Evolutionary conservation across 345 rosid genomes (phyloP).

Genomic region (Citropsis articulata): DNA sequence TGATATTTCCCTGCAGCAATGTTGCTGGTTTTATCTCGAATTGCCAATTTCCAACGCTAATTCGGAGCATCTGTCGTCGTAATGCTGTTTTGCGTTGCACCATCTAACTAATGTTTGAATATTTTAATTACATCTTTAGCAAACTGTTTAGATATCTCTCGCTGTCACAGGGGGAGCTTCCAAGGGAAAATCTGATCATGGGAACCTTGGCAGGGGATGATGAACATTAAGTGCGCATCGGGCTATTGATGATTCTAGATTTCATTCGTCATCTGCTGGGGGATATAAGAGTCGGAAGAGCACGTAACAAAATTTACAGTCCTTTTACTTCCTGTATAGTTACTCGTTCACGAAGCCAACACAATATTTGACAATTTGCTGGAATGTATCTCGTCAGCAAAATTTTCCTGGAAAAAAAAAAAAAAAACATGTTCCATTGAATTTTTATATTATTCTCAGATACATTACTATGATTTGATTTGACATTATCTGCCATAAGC

Average conservation of each 20-base stretch:
- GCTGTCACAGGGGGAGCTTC: slow-evolving; percentile 67
- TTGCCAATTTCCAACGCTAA: neutral
- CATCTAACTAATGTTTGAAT: neutral
- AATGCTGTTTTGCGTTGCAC: neutral
- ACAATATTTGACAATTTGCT: neutral
- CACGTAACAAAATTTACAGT: neutral
- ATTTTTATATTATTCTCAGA: too few species aligned
- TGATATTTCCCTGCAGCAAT: slow-evolving; percentile 42
- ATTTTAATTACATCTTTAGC: slow-evolving; percentile 31
- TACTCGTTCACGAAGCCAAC: neutral
- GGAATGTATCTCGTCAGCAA: neutral
- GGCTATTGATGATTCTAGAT: neutral
- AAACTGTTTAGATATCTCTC: slow-evolving; percentile 65
- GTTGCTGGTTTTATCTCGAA: slow-evolving; percentile 74
- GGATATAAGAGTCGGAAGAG: neutral
- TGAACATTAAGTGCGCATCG: neutral
- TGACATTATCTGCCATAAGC: too few species aligned
- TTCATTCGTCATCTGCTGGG: neutral
- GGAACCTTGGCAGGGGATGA: slow-evolving; percentile 82
- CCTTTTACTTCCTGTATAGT: neutral
- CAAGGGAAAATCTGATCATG: slow-evolving; percentile 61
- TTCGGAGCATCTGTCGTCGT: neutral
- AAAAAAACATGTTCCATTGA: too few species aligned
- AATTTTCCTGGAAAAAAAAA: too few species aligned
- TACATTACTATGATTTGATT: too few species aligned